Percentiles rank a stretch among this genome's conserved stretches.
phyloP scores from a whole-genome alignment of 2,329 filamentous ascomycete genomes.

The Colletotrichum sp. region DNA sequence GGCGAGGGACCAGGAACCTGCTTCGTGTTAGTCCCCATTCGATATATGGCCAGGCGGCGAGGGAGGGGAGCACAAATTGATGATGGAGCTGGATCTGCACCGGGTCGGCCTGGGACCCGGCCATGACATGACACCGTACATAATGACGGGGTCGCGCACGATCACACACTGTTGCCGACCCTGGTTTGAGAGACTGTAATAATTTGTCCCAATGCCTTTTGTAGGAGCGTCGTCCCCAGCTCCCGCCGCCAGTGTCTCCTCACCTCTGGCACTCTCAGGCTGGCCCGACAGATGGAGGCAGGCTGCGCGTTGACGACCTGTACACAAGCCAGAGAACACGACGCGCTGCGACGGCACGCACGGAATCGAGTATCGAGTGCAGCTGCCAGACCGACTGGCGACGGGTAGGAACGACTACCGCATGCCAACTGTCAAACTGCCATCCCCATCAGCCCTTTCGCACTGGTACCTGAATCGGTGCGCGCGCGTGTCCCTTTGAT shows the following conservation, averaged over 20 bases:
- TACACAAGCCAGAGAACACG: neutral
- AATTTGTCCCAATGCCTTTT: neutral
- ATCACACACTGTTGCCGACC: neutral
- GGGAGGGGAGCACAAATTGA: slow-evolving; percentile 11
- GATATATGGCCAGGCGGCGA: neutral
- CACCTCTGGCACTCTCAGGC: neutral
- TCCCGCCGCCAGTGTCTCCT: neutral
- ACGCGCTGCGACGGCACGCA: neutral
- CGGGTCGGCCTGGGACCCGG: neutral
- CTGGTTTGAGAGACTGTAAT: neutral
- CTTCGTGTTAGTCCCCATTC: neutral
- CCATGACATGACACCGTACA: slow-evolving; percentile 11
- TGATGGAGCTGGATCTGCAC: slow-evolving; percentile 10
- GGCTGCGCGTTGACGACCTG: neutral
- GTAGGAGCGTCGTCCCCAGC: neutral
- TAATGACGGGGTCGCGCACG: neutral
- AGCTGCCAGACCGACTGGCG: slow-evolving; percentile 1
- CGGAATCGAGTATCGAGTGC: neutral
- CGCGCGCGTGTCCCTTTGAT: neutral
- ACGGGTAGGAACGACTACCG: neutral
- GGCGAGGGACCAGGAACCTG: neutral
- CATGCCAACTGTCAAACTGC: neutral
- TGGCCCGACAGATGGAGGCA: neutral
- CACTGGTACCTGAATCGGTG: neutral
- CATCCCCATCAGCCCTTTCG: neutral